Evolutionary conservation across 805 yeast genomes (phyloP).

Genomic region (Metschnikowia picachoensis): DNA sequence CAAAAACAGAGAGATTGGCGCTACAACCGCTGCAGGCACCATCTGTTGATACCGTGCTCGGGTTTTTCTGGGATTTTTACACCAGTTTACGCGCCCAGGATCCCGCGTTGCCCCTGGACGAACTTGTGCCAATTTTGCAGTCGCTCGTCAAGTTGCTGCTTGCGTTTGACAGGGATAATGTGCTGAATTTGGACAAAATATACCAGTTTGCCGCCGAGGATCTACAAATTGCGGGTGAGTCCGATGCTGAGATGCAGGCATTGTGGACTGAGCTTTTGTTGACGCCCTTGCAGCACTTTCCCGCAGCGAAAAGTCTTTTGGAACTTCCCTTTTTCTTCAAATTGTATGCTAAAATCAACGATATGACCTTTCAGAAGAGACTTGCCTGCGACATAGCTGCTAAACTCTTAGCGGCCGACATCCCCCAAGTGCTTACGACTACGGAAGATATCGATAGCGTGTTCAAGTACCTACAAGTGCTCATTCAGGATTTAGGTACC

Average conservation of each 20-base stretch:
- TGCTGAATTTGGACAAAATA: constrained; percentile 56
- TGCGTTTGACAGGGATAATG: constrained; percentile 60
- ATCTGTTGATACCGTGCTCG: constrained; percentile 43
- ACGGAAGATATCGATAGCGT: constrained; percentile 54
- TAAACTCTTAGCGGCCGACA: constrained; percentile 42
- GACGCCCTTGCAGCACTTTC: constrained; percentile 46
- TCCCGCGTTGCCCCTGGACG: constrained; percentile 65
- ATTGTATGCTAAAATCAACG: constrained; percentile 50
- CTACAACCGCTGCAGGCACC: neutral
- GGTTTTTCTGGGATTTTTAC: constrained; percentile 64
- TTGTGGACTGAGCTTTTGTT: constrained; percentile 45
- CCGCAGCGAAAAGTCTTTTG: constrained; percentile 38
- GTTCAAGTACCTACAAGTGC: constrained; percentile 52
- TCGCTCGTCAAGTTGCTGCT: constrained; percentile 63
- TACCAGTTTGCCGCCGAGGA: constrained; percentile 52
- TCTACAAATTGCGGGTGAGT: constrained; percentile 16
- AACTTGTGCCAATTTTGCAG: constrained; percentile 59
- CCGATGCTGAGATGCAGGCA: constrained; percentile 15
- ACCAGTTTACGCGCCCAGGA: constrained; percentile 50
- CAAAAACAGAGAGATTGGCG: constrained; percentile 1
- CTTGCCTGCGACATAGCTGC: constrained; percentile 62
- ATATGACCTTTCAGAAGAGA: constrained; percentile 47
- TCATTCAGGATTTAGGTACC: constrained; percentile 41
- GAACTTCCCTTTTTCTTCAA: constrained; percentile 47
- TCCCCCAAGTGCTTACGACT: constrained; percentile 26